phyloP scores from a whole-genome alignment of 768 basidiomycete species.

The Zangia roseola region DNA sequence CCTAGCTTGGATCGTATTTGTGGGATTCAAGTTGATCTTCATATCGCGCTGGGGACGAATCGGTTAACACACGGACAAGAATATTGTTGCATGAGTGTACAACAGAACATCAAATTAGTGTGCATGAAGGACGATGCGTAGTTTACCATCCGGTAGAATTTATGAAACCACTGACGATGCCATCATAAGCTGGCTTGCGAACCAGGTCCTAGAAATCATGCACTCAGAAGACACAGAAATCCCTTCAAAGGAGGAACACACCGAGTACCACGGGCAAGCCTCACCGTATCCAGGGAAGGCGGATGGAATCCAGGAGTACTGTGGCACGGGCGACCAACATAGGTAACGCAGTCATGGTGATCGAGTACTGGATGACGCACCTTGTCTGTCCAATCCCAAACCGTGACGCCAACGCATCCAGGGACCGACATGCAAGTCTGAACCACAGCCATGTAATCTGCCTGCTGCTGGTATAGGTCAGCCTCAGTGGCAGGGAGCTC shows the following conservation, averaged over 20 bases:
- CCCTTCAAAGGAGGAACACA: not conserved
- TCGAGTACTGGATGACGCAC: not conserved
- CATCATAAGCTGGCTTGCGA: conserved; percentile 16
- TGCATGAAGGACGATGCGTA: no score
- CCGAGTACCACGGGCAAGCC: conserved; percentile 18
- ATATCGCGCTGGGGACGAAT: no score
- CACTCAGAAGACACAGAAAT: not conserved
- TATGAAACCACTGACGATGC: conserved; percentile 11
- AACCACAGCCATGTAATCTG: conserved; percentile 58
- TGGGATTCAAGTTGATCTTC: no score
- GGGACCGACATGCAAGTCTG: conserved; percentile 46
- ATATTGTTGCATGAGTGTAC: no score
- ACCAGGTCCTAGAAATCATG: conserved; percentile 7
- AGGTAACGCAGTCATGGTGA: no score
- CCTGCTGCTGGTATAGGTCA: conserved; percentile 50
- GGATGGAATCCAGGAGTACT: conserved; percentile 18
- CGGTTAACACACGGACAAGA: no score
- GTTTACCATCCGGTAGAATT: not conserved
- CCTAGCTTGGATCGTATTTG: no score
- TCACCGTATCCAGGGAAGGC: conserved; percentile 9
- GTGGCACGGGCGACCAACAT: not conserved
- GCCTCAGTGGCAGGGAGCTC: conserved; percentile 46
- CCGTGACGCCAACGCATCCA: conserved; percentile 37
- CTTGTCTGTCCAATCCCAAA: conserved; percentile 45
- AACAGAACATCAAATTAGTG: no score